Conservation (phyloP, 192 early-diverging fungal species). For the Backusella tarrabulga region DNA sequence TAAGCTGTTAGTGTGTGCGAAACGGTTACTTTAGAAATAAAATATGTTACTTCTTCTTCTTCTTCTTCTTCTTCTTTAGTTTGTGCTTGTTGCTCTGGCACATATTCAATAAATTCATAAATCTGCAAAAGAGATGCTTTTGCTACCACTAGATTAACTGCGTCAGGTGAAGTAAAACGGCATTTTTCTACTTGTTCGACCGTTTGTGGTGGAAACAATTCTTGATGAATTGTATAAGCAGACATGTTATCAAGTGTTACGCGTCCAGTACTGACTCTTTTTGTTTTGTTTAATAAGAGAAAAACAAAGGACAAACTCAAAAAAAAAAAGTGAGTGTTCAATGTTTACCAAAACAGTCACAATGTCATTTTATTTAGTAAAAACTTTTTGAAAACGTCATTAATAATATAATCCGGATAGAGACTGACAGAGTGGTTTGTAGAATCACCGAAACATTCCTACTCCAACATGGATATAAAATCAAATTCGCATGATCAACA, state of each 20-base stretch:
- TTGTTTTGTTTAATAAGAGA: not conserved
- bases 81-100: not conserved
- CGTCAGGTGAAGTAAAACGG: conserved; percentile 57
- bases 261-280: not conserved
- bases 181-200: conserved; percentile 61
- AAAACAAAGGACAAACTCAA: not conserved
- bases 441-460: too few relatives aligned
- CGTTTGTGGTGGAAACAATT: conserved; percentile 59
- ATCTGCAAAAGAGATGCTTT: conserved; percentile 65
- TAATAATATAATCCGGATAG: too few relatives aligned
- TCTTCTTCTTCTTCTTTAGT: conserved; percentile 17
- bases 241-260: conserved; percentile 35
- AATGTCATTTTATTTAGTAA: not conserved
- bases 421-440: too few relatives aligned
- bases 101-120: conserved; percentile 61
- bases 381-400: too few relatives aligned
- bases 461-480: too few relatives aligned
- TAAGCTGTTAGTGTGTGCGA: not conserved
- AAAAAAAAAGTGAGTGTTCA: not conserved
- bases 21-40: not conserved
- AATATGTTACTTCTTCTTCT: not conserved
- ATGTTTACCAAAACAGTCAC: not conserved
- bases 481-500: too few relatives aligned
- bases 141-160: conserved; percentile 65
- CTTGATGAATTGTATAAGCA: conserved; percentile 56